Evolutionary conservation across 1,284 basidiomycete genomes (phyloP).

Genomic region (Apiotrichum montevideense): DNA sequence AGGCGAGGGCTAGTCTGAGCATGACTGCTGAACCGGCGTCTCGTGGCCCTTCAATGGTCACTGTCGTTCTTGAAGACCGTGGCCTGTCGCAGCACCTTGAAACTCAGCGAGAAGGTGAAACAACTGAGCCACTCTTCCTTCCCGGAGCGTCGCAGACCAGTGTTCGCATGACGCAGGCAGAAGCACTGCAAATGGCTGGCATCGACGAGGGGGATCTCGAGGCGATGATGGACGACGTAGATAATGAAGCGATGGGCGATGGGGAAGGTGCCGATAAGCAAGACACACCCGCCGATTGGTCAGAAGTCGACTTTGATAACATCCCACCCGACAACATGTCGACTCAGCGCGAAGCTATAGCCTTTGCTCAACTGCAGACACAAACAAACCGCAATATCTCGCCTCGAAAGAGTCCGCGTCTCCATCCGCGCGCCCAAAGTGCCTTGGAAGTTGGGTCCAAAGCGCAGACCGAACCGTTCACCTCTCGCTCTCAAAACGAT

Average conservation of each 20-base stretch:
- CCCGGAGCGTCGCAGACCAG: constrained; percentile 13
- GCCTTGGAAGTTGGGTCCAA: not conserved
- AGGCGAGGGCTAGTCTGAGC: constrained; percentile 15
- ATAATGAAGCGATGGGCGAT: not conserved
- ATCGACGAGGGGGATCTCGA: constrained; percentile 25
- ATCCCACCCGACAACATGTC: constrained; percentile 9
- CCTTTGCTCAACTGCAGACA: not conserved
- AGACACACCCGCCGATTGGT: constrained; percentile 9
- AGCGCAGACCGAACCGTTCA: too few relatives aligned
- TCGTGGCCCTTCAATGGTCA: too few relatives aligned
- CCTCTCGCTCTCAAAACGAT: too few relatives aligned
- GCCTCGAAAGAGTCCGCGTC: not conserved
- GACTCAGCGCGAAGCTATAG: constrained; percentile 4
- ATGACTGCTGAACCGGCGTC: not conserved
- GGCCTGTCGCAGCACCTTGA: not conserved
- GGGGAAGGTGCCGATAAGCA: not conserved
- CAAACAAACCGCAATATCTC: too few relatives aligned
- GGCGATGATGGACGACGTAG: constrained; percentile 25
- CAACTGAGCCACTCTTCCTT: constrained; percentile 25
- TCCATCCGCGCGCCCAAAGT: not conserved
- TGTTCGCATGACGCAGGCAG: constrained; percentile 25
- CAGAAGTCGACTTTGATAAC: constrained; percentile 10
- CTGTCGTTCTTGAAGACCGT: not conserved
- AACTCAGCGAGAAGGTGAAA: not conserved
- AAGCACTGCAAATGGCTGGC: constrained; percentile 27